Evolutionary conservation across 129 eudicot genomes (phyloP), one percentile per base, ranked within the genome.

Genomic region (Arctium lappa): DNA sequence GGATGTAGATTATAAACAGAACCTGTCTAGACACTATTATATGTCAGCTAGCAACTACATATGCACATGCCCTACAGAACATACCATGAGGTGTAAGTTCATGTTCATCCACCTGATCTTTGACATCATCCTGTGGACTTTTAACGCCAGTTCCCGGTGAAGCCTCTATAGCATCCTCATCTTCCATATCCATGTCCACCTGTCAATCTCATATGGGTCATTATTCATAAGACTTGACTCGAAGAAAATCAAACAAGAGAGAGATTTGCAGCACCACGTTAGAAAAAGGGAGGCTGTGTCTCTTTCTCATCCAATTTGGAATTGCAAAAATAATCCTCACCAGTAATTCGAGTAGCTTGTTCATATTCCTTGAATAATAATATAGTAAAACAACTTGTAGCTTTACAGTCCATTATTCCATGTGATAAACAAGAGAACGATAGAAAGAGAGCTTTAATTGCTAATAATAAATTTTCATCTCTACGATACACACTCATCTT

Each of bases 111-210:
- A 37, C 75, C 42, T 79, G 82, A 79, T 86, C 79, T 72, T 68
- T 85, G 70, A 37, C 37, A 65, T 76, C 76, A 13, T 85, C 85
- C 53, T 90, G 86, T 71, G 77, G 46, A 39, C 69, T 83, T 72
- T 79, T 84, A 34, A 72, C 88, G 37, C 85, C 89, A 66, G 87
- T 73, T 37, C 85, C 83, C 65, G 83, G 83, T 50, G 86, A 78
- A 72, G 76, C 89, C 74, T 84, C 87, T 68, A 66, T 34, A 76
- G 79, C 36, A 77, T 91, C 91, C 33, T 72, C 97, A 76, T 95
- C 99, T 80, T 91, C 99, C 85, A 88, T 95, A 84, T 95, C 99
- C 99, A 95, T 95, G 89, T 95, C 99, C 72, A 95, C 98, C 98
- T 94, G 92, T 65, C 71, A 88, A 50, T 70, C 13, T 65, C 80